Conservation (phyloP, 2,329 filamentous ascomycete genomes). For the Cordyceps farinosa region DNA sequence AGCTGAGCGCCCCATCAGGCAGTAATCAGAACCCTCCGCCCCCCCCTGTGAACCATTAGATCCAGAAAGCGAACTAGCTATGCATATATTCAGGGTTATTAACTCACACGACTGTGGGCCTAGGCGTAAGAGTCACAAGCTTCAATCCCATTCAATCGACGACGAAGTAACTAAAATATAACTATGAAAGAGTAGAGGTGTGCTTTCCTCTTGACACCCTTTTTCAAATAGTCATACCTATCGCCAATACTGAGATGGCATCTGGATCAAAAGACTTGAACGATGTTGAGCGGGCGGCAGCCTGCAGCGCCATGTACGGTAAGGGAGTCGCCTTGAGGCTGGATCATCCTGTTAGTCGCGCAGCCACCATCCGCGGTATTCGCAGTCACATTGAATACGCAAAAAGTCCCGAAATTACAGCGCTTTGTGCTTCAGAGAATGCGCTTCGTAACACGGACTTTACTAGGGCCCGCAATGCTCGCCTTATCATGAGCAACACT, state of each 20-base stretch:
- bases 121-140: background rate
- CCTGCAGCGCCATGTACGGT: background rate
- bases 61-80: no score
- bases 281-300: background rate
- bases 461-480: constrained; percentile 27
- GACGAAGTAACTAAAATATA: background rate
- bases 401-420: constrained; percentile 6
- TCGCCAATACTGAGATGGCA: background rate
- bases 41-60: no score
- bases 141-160: background rate
- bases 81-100: background rate
- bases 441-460: background rate
- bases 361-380: constrained; percentile 3
- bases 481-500: constrained; percentile 35
- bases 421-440: background rate
- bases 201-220: background rate
- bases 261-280: background rate
- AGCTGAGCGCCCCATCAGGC: no score
- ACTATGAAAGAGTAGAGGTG: background rate
- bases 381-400: constrained; percentile 8
- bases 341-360: constrained; percentile 1
- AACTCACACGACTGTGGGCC: background rate
- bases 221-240: background rate
- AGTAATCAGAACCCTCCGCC: no score
- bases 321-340: background rate